Conservation (phyloP, 805 yeast species). For the Tetrapisispora namnaoensis region DNA sequence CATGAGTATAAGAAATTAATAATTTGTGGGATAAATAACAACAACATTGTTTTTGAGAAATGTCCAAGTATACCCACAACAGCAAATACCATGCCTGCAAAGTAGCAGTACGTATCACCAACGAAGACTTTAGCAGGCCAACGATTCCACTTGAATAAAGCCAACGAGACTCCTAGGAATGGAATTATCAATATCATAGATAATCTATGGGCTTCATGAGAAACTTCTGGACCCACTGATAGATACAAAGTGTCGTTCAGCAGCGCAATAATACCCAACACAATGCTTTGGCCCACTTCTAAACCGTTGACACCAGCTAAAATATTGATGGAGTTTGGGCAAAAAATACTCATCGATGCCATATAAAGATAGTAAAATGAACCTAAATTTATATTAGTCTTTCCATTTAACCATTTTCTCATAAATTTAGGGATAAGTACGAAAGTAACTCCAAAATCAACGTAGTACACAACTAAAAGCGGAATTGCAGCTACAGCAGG, state of each 20-base stretch:
- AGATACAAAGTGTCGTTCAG: conserved; percentile 70
- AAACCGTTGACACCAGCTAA: conserved; percentile 94
- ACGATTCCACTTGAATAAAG: conserved; percentile 70
- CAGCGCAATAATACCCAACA: conserved; percentile 60
- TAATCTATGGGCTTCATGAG: conserved; percentile 73
- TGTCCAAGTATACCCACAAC: conserved; percentile 94
- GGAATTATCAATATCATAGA: conserved; percentile 77
- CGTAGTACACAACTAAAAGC: conserved; percentile 77
- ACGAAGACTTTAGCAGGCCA: conserved; percentile 91
- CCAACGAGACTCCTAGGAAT: conserved; percentile 74
- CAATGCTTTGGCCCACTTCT: conserved; percentile 90
- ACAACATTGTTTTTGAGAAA: conserved; percentile 82
- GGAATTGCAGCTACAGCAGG: conserved; percentile 96
- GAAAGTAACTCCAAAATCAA: conserved; percentile 87
- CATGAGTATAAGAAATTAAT: conserved; percentile 79
- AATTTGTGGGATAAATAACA: conserved; percentile 85
- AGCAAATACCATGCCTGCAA: conserved; percentile 98
- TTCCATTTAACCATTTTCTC: conserved; percentile 31
- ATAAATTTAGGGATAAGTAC: conserved; percentile 72
- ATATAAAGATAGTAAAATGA: conserved; percentile 74
- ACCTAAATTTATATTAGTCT: conserved; percentile 57
- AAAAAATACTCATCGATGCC: conserved; percentile 85
- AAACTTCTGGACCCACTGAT: conserved; percentile 40
- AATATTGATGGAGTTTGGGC: conserved; percentile 93
- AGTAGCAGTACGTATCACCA: conserved; percentile 96